phyloP scores from a whole-genome alignment of 805 yeast species.

The Metschnikowia cubensis region DNA sequence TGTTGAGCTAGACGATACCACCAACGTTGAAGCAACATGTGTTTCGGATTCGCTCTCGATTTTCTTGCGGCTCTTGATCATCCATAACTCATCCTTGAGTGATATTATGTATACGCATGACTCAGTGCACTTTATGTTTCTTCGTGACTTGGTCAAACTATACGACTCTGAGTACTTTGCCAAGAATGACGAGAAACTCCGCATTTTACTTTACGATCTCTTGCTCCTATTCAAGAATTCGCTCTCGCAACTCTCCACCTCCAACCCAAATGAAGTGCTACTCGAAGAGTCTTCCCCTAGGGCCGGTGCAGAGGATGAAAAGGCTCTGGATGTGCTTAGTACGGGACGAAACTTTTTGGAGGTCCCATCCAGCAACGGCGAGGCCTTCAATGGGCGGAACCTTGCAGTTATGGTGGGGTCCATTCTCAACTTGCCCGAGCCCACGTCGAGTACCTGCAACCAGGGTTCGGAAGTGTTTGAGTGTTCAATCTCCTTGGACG shows the following conservation, averaged over 20 bases:
- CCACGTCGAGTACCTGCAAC: slow-evolving; percentile 21
- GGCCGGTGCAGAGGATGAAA: neutral
- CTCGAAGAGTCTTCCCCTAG: slow-evolving; percentile 3
- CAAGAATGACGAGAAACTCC: slow-evolving; percentile 41
- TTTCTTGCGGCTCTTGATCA: slow-evolving; percentile 51
- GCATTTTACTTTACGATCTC: slow-evolving; percentile 57
- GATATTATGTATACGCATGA: slow-evolving; percentile 38
- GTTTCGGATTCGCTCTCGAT: slow-evolving; percentile 39
- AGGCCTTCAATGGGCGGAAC: neutral
- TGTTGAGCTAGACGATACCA: slow-evolving; percentile 10
- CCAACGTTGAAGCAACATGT: slow-evolving; percentile 3
- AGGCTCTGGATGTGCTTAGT: neutral
- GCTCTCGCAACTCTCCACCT: slow-evolving; percentile 19
- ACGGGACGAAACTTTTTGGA: neutral
- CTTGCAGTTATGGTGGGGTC: slow-evolving; percentile 8
- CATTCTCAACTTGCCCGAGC: slow-evolving; percentile 32
- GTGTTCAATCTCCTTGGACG: slow-evolving; percentile 22
- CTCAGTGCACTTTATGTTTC: slow-evolving; percentile 42
- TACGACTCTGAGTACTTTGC: slow-evolving; percentile 41
- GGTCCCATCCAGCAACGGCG: slow-evolving; percentile 1
- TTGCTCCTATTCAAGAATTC: slow-evolving; percentile 49
- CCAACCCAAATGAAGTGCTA: slow-evolving; percentile 8
- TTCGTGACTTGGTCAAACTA: slow-evolving; percentile 45
- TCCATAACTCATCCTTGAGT: slow-evolving; percentile 51
- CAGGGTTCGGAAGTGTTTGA: slow-evolving; percentile 9